phyloP scores from a whole-genome alignment of 2,329 filamentous ascomycete species.

The Mollisia scopiformis region DNA sequence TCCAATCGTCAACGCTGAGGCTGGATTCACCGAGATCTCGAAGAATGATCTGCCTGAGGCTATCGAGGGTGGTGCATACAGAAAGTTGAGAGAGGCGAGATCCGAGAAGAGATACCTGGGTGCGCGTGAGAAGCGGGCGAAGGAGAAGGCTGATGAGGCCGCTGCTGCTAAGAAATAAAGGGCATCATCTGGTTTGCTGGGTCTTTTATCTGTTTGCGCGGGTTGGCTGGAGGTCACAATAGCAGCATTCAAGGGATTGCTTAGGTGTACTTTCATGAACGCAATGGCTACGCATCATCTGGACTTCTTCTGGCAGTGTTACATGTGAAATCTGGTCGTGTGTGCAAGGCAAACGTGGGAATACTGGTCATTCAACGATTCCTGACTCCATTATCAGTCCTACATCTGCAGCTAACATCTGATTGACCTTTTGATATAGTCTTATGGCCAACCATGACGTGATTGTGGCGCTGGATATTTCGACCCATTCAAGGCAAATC shows the following conservation, averaged over 20 bases:
- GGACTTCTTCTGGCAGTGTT: not conserved
- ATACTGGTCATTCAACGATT: not conserved
- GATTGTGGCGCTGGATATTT: not conserved
- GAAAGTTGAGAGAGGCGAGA: conserved; percentile 81
- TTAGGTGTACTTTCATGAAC: conserved; percentile 42
- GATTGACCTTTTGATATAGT: not conserved
- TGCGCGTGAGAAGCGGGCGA: conserved; percentile 89
- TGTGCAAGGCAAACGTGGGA: not conserved
- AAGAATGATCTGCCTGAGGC: conserved; percentile 79
- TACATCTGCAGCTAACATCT: not conserved
- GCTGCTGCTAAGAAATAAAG: conserved; percentile 75
- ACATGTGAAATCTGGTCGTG: not conserved
- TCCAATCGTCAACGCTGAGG: conserved; percentile 71
- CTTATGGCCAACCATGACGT: not conserved
- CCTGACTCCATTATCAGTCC: not conserved
- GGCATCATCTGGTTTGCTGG: conserved; percentile 26
- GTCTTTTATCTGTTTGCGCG: conserved; percentile 32
- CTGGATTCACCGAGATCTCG: conserved; percentile 74
- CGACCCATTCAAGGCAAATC: not conserved
- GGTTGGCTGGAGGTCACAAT: conserved; percentile 35
- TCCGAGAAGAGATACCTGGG: conserved; percentile 81
- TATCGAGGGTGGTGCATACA: conserved; percentile 83
- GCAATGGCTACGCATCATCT: conserved; percentile 33
- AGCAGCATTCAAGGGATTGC: conserved; percentile 35
- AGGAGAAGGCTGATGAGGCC: conserved; percentile 84